These are phyloP conservation scores for Rostrohypoxylon terebratum DNA, from an alignment of 495 filamentous ascomycete genomes.

Conservation along the genomic window DNA sequence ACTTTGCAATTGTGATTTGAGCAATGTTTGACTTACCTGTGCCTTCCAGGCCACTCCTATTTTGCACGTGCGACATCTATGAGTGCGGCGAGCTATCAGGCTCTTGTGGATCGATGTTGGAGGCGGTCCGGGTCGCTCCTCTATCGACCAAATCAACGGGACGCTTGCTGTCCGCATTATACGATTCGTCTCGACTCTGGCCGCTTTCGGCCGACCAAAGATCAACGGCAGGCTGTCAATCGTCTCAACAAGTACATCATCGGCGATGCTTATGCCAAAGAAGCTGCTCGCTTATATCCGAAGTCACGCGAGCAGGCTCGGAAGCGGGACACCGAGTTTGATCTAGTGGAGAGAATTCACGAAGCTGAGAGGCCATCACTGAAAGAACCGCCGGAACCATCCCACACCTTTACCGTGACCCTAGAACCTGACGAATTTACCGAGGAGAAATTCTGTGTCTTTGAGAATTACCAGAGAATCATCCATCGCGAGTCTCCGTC, in stretches of 20 bases:
- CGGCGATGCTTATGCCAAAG: slow-evolving; percentile 80
- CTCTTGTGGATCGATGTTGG: slow-evolving; percentile 88
- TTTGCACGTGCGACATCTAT: slow-evolving; percentile 78
- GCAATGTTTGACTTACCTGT: slow-evolving; percentile 44
- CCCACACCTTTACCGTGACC: slow-evolving; percentile 80
- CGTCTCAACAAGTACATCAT: slow-evolving; percentile 89
- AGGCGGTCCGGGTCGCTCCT: slow-evolving; percentile 84
- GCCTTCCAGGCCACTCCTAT: slow-evolving; percentile 79
- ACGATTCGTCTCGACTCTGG: slow-evolving; percentile 84
- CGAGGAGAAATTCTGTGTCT: slow-evolving; percentile 87
- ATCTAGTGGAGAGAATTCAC: slow-evolving; percentile 78
- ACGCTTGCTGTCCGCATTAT: slow-evolving; percentile 95
- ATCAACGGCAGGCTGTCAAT: slow-evolving; percentile 89
- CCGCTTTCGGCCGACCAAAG: slow-evolving; percentile 75
- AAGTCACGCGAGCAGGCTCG: slow-evolving; percentile 83
- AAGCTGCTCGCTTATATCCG: slow-evolving; percentile 78
- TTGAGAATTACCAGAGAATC: slow-evolving; percentile 83
- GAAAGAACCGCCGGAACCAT: slow-evolving; percentile 73
- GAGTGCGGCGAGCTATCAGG: slow-evolving; percentile 79
- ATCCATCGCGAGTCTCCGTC: slow-evolving; percentile 80
- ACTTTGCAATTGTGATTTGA: slow-evolving; percentile 47
- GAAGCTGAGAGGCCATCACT: slow-evolving; percentile 68
- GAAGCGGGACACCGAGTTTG: slow-evolving; percentile 77
- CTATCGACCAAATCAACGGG: slow-evolving; percentile 86
- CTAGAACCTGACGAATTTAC: slow-evolving; percentile 84